Percentiles rank a stretch among this genome's conserved stretches.
Conservation (phyloP, 2,329 filamentous ascomycete genomes). For the Amylocarpus encephaloides region DNA sequence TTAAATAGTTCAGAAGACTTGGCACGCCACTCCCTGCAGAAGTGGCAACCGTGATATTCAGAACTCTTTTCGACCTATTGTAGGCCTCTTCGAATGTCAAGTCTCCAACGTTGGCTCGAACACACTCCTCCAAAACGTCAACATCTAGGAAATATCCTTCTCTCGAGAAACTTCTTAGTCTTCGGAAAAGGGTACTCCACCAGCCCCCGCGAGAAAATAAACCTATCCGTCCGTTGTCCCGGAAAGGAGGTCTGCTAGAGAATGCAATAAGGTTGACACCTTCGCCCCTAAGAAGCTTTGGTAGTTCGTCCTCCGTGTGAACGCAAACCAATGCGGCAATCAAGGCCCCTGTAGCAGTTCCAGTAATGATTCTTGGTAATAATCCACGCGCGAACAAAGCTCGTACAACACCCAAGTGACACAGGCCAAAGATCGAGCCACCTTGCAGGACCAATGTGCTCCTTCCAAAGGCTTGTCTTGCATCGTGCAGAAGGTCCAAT, state of each 20-base stretch:
- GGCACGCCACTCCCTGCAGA: constrained; percentile 69
- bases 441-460: constrained; percentile 83
- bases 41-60: constrained; percentile 88
- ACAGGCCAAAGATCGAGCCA: constrained; percentile 85
- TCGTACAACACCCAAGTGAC: constrained; percentile 85
- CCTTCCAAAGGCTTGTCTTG: constrained; percentile 79
- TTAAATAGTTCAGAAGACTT: constrained; percentile 84
- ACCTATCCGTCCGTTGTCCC: constrained; percentile 29
- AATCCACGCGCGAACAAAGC: constrained; percentile 75
- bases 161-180: constrained; percentile 60
- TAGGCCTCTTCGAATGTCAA: constrained; percentile 93
- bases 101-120: constrained; percentile 79
- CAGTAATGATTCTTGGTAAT: constrained; percentile 83
- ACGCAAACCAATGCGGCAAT: constrained; percentile 85
- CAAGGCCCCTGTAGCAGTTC: constrained; percentile 82
- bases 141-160: constrained; percentile 84
- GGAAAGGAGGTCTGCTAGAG: constrained; percentile 35
- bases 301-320: constrained; percentile 79
- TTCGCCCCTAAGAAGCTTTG: constrained; percentile 68
- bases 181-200: constrained; percentile 57
- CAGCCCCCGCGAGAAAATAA: constrained; percentile 34
- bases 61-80: constrained; percentile 71
- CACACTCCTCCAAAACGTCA: constrained; percentile 73
- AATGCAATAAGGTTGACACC: constrained; percentile 82
- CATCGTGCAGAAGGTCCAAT: constrained; percentile 79